Base-by-base conservation (phyloP, 768 basidiomycete genomes). In the Tylopilus cervinicoccineus region DNA sequence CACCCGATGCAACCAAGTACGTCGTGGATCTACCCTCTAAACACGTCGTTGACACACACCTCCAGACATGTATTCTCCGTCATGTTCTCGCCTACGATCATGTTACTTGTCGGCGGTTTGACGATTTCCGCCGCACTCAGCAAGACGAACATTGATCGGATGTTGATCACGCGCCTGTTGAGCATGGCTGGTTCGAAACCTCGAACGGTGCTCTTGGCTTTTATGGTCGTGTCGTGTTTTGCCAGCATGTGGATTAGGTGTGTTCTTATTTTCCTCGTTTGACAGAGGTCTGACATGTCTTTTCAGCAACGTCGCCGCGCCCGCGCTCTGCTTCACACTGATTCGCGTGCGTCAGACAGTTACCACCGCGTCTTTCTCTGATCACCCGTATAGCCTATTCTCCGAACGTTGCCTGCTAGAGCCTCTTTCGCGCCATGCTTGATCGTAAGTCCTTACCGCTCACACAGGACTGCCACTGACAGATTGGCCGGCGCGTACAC, bases 191-290 rank as follows among this genome's bases (percentile, higher is more conserved):
- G 96, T 5, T 85, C 91, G 11, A 77, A 77, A 46, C 96, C 95
- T 2, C 83, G 80, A 52, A 85, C 79, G 0, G 94, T 99, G 4
- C 72, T 99, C 8, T 78, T 99, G 38, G 86, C 92, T 0, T 90
- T 97, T 66, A 98, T 98, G 96, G 82, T 75, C 37, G 93, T 99
- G 16, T 88, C 93, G 2, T 97, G 93, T 62, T 99, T 99, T 64
- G 93, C 94, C 4, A 93, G 90, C 68, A 99, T 98, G 95, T 98
- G 93, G 96, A 98, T 99, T 60, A 93, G 88, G 87, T 86, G 47
- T 38, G 69, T 54, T n/a, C n/a, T 24, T 16, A 27, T 37, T 14
- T 38, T 12, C 34, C 7, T 38, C 38, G 13, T 38, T 38, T n/a
- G 23, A 49, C 28, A 11, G 37, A 36, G 33, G 37, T 26, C 46